These are phyloP conservation scores for Blastocystis sp. DNA, from an alignment of 352 stramenopile species.

Conservation along the genomic window DNA sequence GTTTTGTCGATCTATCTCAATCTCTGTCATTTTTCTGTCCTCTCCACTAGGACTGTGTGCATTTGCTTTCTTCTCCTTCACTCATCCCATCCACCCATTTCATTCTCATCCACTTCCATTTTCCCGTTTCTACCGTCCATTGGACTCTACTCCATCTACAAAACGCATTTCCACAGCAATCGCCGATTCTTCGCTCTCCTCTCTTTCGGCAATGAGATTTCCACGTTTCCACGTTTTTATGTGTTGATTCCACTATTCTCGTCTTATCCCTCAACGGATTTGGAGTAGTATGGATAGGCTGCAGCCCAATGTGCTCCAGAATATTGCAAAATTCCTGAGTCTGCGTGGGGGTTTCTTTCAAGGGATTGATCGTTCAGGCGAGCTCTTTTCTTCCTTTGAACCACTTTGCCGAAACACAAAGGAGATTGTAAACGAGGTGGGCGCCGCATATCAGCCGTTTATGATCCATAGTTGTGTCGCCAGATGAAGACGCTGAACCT, in stretches of 20 bases:
- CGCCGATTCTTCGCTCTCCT: background rate
- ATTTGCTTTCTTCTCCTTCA: no score
- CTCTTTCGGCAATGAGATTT: background rate
- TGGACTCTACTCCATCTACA: no score
- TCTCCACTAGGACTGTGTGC: no score
- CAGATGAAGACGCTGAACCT: constrained; percentile 68
- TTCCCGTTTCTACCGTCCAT: no score
- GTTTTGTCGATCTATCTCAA: no score
- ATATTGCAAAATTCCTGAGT: constrained; percentile 64
- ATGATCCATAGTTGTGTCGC: constrained; percentile 25
- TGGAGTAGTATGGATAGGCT: constrained; percentile 15
- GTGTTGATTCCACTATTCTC: constrained; percentile 11
- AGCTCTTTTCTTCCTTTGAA: constrained; percentile 62
- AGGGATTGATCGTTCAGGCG: constrained; percentile 13
- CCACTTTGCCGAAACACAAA: constrained; percentile 50
- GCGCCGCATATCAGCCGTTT: background rate
- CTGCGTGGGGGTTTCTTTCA: background rate
- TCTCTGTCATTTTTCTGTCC: no score
- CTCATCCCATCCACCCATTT: no score
- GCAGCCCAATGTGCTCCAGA: constrained; percentile 43
- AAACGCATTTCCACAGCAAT: no score
- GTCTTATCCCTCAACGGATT: background rate
- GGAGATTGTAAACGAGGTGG: constrained; percentile 60
- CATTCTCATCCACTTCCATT: no score
- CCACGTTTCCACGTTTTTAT: constrained; percentile 32